Evolutionary conservation across 148 eudicot species (phyloP), one percentile per base, ranked within the genome.

Genomic region (Tetragonia tetragonoides): DNA sequence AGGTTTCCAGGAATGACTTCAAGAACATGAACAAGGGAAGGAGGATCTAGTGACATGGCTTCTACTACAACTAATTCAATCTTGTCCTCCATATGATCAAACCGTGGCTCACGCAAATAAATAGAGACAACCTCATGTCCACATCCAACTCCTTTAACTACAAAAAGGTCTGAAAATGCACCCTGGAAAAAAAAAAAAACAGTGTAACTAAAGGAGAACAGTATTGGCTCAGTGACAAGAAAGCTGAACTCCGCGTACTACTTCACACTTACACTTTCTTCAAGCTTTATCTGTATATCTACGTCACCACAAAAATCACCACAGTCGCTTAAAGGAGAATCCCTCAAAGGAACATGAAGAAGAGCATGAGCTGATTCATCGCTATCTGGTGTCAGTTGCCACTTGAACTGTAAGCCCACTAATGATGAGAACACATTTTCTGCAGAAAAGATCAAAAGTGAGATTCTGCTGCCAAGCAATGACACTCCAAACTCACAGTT

Each of bases 31-130:
- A 94, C 97, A 24, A 97, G 98, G 41, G 98, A 94, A 34, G 95
- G 93, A 75, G 98, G 98, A 80, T 92, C 90, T 38, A 94, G 90
- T 80, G 91, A 89, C 90, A 92, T 92, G 73, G 98, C 98, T 88
- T 94, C 98, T 56, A 93, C 98, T 72, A 94, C 97, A 78, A 97
- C 92, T 76, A 94, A 82, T 69, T 80, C 82, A 85, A 94, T 92
- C 85, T 81, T 83, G 85, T 94, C 98, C 38, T 66, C 83, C 91
- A 90, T 81, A 67, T 80, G 74, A 53, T 79, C 86, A 73, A 89
- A 73, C 57, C 81, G 83, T 70, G 93, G 87, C 86, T 94, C 98
- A 75, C 78, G 75, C 91, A 94, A 78, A 74, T 86, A 88, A 63
- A 90, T 97, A 51, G 89, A 92, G 80, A 94, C 98, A 85, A 72